These are phyloP conservation scores for Sungouiella blattae DNA, from an alignment of 805 yeast species.

Conservation along the genomic window DNA sequence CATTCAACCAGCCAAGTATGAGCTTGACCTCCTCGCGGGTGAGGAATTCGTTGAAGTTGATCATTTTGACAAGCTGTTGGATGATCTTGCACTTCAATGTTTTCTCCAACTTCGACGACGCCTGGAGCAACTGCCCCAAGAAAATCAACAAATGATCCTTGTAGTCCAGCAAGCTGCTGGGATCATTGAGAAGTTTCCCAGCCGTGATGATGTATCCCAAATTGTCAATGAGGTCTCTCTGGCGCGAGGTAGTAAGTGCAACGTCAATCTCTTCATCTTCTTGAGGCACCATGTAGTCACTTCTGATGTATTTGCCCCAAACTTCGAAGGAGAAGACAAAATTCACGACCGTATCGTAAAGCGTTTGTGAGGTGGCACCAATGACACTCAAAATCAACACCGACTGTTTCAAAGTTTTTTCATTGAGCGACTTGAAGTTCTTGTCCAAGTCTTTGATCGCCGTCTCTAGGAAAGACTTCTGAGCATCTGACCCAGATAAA, in stretches of 20 bases:
- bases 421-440: slow-evolving; percentile 46
- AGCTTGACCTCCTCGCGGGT: slow-evolving; percentile 54
- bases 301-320: slow-evolving; percentile 38
- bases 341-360: slow-evolving; percentile 47
- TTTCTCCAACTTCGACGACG: slow-evolving; percentile 64
- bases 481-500: slow-evolving; percentile 17
- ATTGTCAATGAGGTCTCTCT: slow-evolving; percentile 57
- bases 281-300: slow-evolving; percentile 13
- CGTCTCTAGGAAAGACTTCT: slow-evolving; percentile 33
- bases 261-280: slow-evolving; percentile 19
- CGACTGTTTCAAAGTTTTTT: slow-evolving; percentile 59
- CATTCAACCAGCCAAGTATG: slow-evolving; percentile 63
- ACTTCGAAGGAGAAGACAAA: slow-evolving; percentile 32
- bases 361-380: slow-evolving; percentile 42
- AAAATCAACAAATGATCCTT: slow-evolving; percentile 69
- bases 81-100: slow-evolving; percentile 65
- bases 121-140: slow-evolving; percentile 65
- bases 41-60: slow-evolving; percentile 49
- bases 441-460: slow-evolving; percentile 45
- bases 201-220: slow-evolving; percentile 55
- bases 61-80: slow-evolving; percentile 57
- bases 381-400: slow-evolving; percentile 56
- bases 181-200: slow-evolving; percentile 25
- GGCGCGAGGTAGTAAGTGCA: slow-evolving; percentile 48
- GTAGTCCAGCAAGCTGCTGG: slow-evolving; percentile 40